Conservation (phyloP, 2,329 filamentous ascomycete genomes). For the Trichophyton mentagrophytes region DNA sequence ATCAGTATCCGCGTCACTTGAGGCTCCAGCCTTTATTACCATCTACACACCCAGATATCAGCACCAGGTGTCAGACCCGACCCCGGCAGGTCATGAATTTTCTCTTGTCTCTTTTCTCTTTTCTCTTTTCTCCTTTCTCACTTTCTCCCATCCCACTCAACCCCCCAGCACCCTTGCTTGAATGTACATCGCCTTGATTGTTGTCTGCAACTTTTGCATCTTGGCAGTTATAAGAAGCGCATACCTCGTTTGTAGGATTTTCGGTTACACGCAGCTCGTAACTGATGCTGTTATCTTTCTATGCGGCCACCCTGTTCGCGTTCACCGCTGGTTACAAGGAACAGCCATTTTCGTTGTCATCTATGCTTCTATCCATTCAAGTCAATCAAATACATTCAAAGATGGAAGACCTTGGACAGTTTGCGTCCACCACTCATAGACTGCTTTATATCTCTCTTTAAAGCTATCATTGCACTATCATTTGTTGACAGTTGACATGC, state of each 20-base stretch:
- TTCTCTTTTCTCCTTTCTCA: neutral
- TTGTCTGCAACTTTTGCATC: neutral
- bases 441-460: neutral
- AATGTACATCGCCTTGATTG: neutral
- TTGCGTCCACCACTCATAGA: neutral
- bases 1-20: neutral
- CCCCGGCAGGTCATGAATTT: neutral
- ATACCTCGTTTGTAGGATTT: neutral
- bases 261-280: slow-evolving; percentile 2
- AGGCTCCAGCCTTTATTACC: neutral
- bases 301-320: neutral
- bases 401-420: neutral
- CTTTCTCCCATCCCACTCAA: neutral
- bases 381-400: neutral
- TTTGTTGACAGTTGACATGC: neutral
- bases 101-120: neutral
- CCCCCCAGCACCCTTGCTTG: no score
- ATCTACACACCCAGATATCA: neutral
- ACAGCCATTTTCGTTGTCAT: neutral
- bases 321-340: neutral
- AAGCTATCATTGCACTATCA: neutral
- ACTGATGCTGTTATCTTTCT: neutral
- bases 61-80: neutral
- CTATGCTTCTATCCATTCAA: neutral
- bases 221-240: neutral